Conservation (phyloP, 2,329 filamentous ascomycete genomes). For the Plectosphaerella cucumerina region DNA sequence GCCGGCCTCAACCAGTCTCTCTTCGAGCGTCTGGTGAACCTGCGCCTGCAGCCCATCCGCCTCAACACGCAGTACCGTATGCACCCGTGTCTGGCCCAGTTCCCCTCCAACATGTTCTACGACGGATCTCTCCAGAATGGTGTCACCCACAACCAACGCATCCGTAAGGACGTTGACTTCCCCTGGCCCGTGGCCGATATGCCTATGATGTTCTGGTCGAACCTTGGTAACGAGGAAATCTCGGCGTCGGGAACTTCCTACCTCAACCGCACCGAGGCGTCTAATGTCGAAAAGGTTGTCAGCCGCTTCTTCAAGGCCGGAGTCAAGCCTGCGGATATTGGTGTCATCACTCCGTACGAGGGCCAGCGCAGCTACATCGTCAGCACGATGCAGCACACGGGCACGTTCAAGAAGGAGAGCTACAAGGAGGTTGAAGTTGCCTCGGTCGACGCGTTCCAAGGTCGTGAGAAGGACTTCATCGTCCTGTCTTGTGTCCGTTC, state of each 20-base stretch:
- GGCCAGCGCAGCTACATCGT: constrained; percentile 98
- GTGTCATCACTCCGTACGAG: constrained; percentile 98
- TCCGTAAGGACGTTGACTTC: constrained; percentile 93
- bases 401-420: constrained; percentile 95
- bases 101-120: constrained; percentile 99
- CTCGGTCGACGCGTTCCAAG: constrained; percentile 97
- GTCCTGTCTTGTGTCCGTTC: constrained; percentile 96
- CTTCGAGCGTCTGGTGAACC: constrained; percentile 90
- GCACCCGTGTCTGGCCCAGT: constrained; percentile 95
- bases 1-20: constrained; percentile 97
- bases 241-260: constrained; percentile 97
- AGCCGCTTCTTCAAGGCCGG: constrained; percentile 98
- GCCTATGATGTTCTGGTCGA: constrained; percentile 99
- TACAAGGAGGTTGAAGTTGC: constrained; percentile 99
- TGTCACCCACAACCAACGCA: constrained; percentile 81
- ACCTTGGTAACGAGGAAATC: constrained; percentile 95
- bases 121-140: constrained; percentile 96
- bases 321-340: constrained; percentile 89
- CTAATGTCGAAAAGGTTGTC: constrained; percentile 97
- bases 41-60: constrained; percentile 86
- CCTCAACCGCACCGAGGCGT: constrained; percentile 93
- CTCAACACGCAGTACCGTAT: constrained; percentile 98
- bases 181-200: constrained; percentile 92
- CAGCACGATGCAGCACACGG: constrained; percentile 97
- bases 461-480: constrained; percentile 98